phyloP scores from a whole-genome alignment of 2,329 filamentous ascomycete genomes.

The Sporothrix luriei region DNA sequence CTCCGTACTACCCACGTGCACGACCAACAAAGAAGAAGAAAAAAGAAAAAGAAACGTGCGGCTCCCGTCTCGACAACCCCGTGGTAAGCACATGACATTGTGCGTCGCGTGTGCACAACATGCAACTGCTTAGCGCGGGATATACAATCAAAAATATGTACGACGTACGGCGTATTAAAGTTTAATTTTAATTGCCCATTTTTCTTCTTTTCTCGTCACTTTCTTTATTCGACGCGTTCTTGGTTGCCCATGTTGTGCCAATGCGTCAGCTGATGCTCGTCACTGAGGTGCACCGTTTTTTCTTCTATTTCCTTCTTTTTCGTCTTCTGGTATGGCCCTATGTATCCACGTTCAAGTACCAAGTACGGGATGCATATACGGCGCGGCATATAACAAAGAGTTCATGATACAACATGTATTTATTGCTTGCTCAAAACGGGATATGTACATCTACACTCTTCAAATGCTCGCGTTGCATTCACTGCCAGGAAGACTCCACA shows the following conservation, averaged over 20 bases:
- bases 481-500: background rate
- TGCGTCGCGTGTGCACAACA: background rate
- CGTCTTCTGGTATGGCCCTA: background rate
- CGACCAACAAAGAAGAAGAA: background rate
- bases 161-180: background rate
- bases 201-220: background rate
- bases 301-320: background rate
- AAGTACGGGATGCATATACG: constrained; percentile 14
- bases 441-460: background rate
- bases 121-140: background rate
- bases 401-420: background rate
- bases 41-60: constrained; percentile 13
- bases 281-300: background rate
- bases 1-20: background rate
- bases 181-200: background rate
- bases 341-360: constrained; percentile 3
- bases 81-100: constrained; percentile 14
- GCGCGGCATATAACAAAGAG: background rate
- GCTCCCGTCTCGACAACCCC: background rate
- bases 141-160: too few species aligned
- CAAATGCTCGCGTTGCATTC: background rate
- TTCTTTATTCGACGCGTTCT: background rate
- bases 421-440: too few species aligned
- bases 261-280: background rate
- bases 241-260: background rate